Base-by-base conservation (phyloP, 352 stramenopile genomes). In the Elongisporangium prolatum region DNA sequence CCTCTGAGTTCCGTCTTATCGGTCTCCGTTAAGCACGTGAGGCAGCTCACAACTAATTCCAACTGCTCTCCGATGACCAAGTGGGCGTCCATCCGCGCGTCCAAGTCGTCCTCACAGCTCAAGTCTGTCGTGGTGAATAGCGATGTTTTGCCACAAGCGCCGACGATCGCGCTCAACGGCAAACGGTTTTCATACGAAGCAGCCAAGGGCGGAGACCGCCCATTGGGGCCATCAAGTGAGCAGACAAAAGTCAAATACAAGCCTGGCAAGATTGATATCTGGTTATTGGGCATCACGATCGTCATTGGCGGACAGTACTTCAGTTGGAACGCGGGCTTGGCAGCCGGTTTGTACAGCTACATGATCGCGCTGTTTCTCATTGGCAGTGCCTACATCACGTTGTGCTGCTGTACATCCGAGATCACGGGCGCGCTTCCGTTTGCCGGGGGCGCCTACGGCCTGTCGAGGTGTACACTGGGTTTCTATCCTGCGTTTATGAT, bases 251-350 rank as follows among this genome's bases (percentile, higher is more conserved):
- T 28, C 11, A 65, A 69, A 24, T 72, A 75, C 58, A 21, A n/a
- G 38, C 54, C 57, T 13, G 34, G 34, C 1, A 67, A 67, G 49
- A 5, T n/a, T 21, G 69, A 76, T 18, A 64, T 76, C 48, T 75
- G 51, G 52, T 44, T 68, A 47, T 40, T 75, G 8, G 67, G 70
- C 14, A 69, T 78, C 22, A 78, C 67, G 0, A 73, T 74, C 25
- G 70, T 78, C n/a, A 71, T 78, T 2, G 67, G 70, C 5, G 70
- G 70, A 1, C 70, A 78, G 47, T 78, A 78, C 60, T 74, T 78
- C 50, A 66, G 63, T 21, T 78, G 70, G 70, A 78, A 78, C 25
- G 67, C 53, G 47, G 71, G 67, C 0, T 52, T 76, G 14, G 49
- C 21, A 0, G 67, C 61, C 21, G 71, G 71, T 17, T 34, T 75